A percentile compares a stretch with the other conserved stretches of the same genome.
phyloP scores from a whole-genome alignment of 1,284 basidiomycete species.

The Cutaneotrichosporon cyanovorans region DNA sequence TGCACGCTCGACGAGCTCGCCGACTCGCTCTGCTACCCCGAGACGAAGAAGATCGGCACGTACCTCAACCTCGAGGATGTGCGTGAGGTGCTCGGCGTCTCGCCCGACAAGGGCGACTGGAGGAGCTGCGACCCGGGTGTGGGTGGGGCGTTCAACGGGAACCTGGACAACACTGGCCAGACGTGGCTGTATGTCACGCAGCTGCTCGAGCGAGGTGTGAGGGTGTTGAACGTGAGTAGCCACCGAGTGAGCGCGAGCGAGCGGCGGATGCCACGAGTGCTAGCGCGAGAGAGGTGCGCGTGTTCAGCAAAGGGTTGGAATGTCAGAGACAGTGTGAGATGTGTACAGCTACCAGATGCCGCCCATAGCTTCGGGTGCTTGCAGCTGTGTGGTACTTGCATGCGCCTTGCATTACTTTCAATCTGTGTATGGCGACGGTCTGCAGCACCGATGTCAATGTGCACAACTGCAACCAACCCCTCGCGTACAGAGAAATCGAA shows the following conservation, averaged over 20 bases:
- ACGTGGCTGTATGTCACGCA: conserved; percentile 56
- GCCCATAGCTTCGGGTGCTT: too few relatives aligned
- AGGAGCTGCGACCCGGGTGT: conserved; percentile 50
- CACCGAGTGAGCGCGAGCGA: neutral
- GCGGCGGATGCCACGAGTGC: neutral
- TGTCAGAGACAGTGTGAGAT: too few relatives aligned
- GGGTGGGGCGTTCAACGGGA: conserved; percentile 23
- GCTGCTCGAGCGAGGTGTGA: conserved; percentile 65
- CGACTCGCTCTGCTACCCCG: conserved; percentile 46
- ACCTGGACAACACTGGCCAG: conserved; percentile 34
- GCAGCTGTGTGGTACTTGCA: too few relatives aligned
- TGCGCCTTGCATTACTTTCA: too few relatives aligned
- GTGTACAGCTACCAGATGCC: too few relatives aligned
- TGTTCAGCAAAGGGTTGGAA: too few relatives aligned
- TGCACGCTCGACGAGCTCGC: conserved; percentile 50
- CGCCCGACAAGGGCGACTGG: conserved; percentile 52
- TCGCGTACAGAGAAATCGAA: too few relatives aligned
- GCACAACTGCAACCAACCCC: too few relatives aligned
- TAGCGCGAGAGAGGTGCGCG: too few relatives aligned
- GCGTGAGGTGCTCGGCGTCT: conserved; percentile 56
- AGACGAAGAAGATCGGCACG: conserved; percentile 39
- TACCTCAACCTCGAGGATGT: conserved; percentile 56
- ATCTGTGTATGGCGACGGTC: too few relatives aligned
- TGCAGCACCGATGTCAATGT: too few relatives aligned
- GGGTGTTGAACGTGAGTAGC: conserved; percentile 53